Evolutionary conservation across 352 stramenopile species (phyloP), one percentile per base, ranked within the genome.

Genomic region (Phytophthora citricola): DNA sequence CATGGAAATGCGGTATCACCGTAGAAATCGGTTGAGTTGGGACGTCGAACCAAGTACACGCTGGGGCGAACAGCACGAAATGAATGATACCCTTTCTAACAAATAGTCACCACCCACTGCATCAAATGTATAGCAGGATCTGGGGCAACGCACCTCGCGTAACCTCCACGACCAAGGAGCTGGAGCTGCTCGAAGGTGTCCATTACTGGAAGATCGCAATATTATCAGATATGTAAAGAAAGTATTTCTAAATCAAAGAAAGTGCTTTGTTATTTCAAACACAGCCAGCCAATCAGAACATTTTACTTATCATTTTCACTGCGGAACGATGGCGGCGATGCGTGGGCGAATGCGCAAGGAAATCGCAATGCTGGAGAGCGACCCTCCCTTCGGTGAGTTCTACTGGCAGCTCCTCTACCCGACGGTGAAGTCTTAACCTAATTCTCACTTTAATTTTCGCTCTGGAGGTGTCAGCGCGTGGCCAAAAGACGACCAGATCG

Each of bases 321-420:
- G n/a, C 12, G 40, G n/a, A 50, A 26, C 24, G 9, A 92, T 93
- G 86, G 74, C 75, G 17, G 77, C 85, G 12, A 94, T 94, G 86
- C 81, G 81, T 27, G 79, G 82, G 36, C 81, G 86, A 6, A 94
- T 93, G 86, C 81, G 81, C 44, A 91, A 91, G 69, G 86, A 94
- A 66, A 82, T 94, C 53, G 81, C 86, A 64, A 94, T 94, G 84
- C 79, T 94, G 22, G 86, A 90, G 70, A 83, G 72, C 10, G 84
- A 94, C 32, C 86, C 86, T 40, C 86, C 86, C 22, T 86, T 89
- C 62, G 86, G 82, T 91, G 45, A 57, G 63, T 14, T 2, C 15
- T 36, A 0, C 26, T 12, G 39, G 7, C 15, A 29, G 51, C 24
- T 45, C 27, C 15, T 55, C n/a, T 8, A 58, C 14, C 8, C 7